Conservation (phyloP, 768 basidiomycete species). For the Boletus vinaceobasis region DNA sequence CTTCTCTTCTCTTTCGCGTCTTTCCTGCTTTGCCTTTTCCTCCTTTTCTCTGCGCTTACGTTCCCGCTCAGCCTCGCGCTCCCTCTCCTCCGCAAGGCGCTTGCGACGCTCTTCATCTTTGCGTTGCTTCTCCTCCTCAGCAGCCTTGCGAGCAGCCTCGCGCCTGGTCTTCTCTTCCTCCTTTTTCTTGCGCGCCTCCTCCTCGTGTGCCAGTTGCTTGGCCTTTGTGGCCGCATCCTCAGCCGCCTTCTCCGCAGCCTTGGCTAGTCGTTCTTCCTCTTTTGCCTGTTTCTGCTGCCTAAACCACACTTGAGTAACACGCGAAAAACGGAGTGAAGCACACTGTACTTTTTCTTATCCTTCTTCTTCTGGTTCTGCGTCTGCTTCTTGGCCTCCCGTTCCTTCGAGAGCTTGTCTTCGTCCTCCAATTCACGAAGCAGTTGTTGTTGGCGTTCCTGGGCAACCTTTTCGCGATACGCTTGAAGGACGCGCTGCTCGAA, state of each 20-base stretch:
- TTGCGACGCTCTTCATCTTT: conserved; percentile 84
- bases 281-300: conserved; percentile 92
- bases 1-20: conserved; percentile 53
- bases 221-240: conserved; percentile 79
- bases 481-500: conserved; percentile 98
- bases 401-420: conserved; percentile 83
- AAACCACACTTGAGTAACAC: conserved; percentile 1
- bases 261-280: conserved; percentile 83
- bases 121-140: conserved; percentile 77
- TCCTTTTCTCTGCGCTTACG: conserved; percentile 73
- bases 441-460: conserved; percentile 92
- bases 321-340: conserved; percentile 17
- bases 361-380: conserved; percentile 98
- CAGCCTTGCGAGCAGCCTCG: conserved; percentile 70
- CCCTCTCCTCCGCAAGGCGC: conserved; percentile 75
- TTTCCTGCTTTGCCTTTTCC: conserved; percentile 51
- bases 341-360: conserved; percentile 87
- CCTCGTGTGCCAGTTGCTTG: conserved; percentile 73
- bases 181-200: conserved; percentile 72
- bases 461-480: conserved; percentile 95
- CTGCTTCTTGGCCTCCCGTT: conserved; percentile 89
- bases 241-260: conserved; percentile 81
- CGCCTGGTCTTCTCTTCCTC: conserved; percentile 85
- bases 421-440: conserved; percentile 93
- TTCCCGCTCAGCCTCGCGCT: conserved; percentile 74